Conservation (phyloP, 345 rosid genomes). For the Orychophragmus violaceus region DNA sequence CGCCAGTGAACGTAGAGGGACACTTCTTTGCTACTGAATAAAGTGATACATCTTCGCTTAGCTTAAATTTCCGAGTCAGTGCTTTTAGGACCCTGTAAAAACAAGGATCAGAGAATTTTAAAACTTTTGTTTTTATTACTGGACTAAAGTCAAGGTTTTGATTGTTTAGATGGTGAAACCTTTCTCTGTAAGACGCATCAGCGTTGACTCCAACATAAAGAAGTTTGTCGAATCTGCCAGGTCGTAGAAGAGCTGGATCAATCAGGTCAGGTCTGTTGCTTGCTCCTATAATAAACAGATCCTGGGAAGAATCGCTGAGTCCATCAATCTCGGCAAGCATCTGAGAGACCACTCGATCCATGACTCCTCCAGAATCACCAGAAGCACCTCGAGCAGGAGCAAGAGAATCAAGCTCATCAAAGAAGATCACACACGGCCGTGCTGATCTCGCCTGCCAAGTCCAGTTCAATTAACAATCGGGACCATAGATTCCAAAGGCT, state of each 20-base stretch:
- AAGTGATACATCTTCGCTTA: slow-evolving; percentile 78
- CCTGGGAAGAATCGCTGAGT: slow-evolving; percentile 81
- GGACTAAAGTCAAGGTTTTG: too few relatives aligned
- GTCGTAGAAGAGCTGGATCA: slow-evolving; percentile 93
- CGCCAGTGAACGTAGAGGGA: slow-evolving; percentile 92
- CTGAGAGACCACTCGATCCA: slow-evolving; percentile 99
- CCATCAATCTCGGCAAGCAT: slow-evolving; percentile 99
- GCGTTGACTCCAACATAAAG: slow-evolving; percentile 91
- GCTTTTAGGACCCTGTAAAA: slow-evolving; percentile 77
- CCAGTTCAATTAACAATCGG: too few relatives aligned
- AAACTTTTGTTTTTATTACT: too few relatives aligned
- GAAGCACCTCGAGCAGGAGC: slow-evolving; percentile 99
- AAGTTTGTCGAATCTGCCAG: slow-evolving; percentile 95
- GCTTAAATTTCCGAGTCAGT: slow-evolving; percentile 86
- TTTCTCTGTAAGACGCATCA: slow-evolving; percentile 80
- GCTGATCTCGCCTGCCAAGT: slow-evolving; percentile 87
- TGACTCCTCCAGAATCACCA: slow-evolving; percentile 98
- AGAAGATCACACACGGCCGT: slow-evolving; percentile 95
- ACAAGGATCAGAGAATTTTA: slow-evolving; percentile 3
- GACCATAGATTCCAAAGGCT: not conserved
- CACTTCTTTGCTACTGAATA: slow-evolving; percentile 74
- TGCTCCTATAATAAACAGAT: slow-evolving; percentile 92
- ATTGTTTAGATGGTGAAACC: slow-evolving; percentile 39
- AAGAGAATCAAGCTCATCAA: slow-evolving; percentile 97
- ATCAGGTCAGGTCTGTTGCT: slow-evolving; percentile 97